Percentiles rank a stretch among this genome's conserved stretches.
Evolutionary conservation across 139 green algal genomes (phyloP).

Genomic region (Haematococcus sp.): DNA sequence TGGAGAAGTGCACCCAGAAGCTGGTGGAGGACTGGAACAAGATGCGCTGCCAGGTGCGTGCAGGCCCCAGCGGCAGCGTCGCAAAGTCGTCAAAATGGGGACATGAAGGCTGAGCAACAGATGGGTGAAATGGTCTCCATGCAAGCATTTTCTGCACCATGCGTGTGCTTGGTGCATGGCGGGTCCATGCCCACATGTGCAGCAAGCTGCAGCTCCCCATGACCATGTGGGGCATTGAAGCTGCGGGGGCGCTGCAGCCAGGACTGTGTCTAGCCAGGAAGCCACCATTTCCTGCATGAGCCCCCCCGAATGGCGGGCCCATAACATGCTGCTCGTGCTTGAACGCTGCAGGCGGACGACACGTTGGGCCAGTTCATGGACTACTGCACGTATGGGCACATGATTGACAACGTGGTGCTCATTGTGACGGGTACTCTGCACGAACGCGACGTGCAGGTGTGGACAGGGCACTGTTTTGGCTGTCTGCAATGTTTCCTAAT

Average conservation of each 20-base stretch:
- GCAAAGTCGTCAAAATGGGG: not conserved
- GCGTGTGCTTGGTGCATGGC: not conserved
- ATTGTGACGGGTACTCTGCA: constrained; percentile 97
- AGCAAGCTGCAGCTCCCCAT: too few species aligned
- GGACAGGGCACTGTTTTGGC: not conserved
- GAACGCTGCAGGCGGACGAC: constrained; percentile 72
- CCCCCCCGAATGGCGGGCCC: too few species aligned
- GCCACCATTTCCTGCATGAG: too few species aligned
- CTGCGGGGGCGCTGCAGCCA: too few species aligned
- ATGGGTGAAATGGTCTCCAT: not conserved
- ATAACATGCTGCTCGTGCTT: too few species aligned
- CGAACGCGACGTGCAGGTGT: constrained; percentile 90
- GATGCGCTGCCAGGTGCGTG: constrained; percentile 76
- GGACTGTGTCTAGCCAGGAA: too few species aligned
- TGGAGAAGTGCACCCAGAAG: constrained; percentile 95
- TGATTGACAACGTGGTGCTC: constrained; percentile 99
- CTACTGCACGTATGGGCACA: constrained; percentile 98
- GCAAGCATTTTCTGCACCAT: not conserved
- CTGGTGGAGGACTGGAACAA: constrained; percentile 95
- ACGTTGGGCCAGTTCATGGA: constrained; percentile 92
- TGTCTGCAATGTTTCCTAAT: too few species aligned
- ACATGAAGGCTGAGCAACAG: not conserved
- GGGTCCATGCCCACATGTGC: not conserved
- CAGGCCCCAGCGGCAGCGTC: not conserved
- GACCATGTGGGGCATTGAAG: too few species aligned